These are phyloP conservation scores for Coprinellus micaceus DNA, from an alignment of 768 basidiomycete species.

Conservation along the genomic window DNA sequence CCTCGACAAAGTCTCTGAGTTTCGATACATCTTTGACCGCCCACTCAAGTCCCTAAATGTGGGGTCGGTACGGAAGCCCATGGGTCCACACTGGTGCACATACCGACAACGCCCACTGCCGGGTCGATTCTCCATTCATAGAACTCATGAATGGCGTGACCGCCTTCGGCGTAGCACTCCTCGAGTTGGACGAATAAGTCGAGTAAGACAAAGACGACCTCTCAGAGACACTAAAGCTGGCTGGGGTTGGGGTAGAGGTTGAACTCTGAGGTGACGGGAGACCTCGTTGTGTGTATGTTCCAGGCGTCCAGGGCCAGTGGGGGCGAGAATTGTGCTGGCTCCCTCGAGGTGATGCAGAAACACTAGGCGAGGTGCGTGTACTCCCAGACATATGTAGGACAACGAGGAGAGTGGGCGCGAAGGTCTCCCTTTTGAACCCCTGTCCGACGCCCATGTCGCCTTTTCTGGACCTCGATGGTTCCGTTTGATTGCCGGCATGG, in stretches of 20 bases:
- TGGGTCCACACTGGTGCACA: too few species aligned
- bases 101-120: constrained; percentile 67
- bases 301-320: constrained; percentile 58
- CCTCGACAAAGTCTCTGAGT: constrained; percentile 57
- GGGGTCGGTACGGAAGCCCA: background rate
- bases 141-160: constrained; percentile 14
- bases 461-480: too few species aligned
- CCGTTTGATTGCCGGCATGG: too few species aligned
- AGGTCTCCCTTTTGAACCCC: too few species aligned
- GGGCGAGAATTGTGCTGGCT: constrained; percentile 48
- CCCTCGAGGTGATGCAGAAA: constrained; percentile 45
- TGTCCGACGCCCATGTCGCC: too few species aligned
- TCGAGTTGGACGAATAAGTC: constrained; percentile 11
- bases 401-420: too few species aligned
- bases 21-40: constrained; percentile 53
- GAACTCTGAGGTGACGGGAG: constrained; percentile 34
- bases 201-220: constrained; percentile 11
- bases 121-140: constrained; percentile 43
- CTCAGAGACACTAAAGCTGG: constrained; percentile 29
- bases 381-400: constrained; percentile 37
- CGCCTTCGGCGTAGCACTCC: constrained; percentile 14
- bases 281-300: constrained; percentile 27
- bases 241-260: constrained; percentile 15
- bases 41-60: constrained; percentile 69
- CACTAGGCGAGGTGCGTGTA: constrained; percentile 28